phyloP scores from a whole-genome alignment of 148 eudicot genomes.

The Fallopia convolvulus region DNA sequence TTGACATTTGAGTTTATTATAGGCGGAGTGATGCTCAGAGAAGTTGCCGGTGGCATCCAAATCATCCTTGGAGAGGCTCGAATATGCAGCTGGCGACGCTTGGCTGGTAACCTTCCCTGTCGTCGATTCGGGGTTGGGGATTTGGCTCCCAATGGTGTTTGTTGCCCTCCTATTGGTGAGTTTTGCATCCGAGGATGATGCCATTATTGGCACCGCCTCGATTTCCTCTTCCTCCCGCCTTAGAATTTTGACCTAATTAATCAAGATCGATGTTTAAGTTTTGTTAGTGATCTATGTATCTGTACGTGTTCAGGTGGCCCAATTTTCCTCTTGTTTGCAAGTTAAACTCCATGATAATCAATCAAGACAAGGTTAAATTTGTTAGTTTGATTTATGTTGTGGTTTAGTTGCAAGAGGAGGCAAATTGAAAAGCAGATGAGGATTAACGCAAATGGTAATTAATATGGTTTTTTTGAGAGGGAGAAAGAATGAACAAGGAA shows the following conservation, averaged over 20 bases:
- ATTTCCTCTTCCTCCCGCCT: conserved; percentile 5
- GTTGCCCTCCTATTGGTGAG: neutral
- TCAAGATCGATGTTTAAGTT: neutral
- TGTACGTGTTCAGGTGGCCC: neutral
- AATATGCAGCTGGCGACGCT: conserved; percentile 68
- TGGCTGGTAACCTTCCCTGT: conserved; percentile 44
- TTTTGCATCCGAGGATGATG: neutral
- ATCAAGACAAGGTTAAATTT: neutral
- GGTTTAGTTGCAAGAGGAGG: neutral
- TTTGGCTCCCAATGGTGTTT: neutral
- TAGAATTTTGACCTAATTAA: neutral
- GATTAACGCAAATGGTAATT: neutral
- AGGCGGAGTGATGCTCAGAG: conserved; percentile 54
- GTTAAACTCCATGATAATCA: neutral
- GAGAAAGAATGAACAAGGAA: neutral
- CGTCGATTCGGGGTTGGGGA: no score
- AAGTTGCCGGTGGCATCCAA: conserved; percentile 53
- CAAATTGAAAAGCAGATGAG: neutral
- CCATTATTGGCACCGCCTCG: conserved; percentile 18
- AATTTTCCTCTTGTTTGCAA: neutral
- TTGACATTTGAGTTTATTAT: conserved; percentile 69
- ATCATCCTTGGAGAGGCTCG: conserved; percentile 70
- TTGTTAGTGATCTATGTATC: neutral
- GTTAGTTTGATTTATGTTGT: neutral
- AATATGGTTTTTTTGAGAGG: neutral